Evolutionary conservation across 2,329 filamentous ascomycete species (phyloP), one percentile per base, ranked within the genome.

Genomic region (Fusarium beomiforme): DNA sequence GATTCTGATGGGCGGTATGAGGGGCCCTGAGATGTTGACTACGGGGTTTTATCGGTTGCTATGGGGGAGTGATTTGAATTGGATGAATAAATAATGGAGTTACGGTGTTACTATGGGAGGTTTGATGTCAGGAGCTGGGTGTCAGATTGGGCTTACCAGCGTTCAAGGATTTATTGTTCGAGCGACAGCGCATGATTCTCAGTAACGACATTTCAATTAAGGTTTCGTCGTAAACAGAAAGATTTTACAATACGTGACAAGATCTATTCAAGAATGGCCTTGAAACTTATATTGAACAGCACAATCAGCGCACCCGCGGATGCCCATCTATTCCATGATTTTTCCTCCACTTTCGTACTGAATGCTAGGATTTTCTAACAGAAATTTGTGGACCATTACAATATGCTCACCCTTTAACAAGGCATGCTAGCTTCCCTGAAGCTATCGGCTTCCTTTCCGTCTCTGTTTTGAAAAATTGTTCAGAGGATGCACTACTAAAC

Each of bases 1-100:
- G 80, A 82, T 41, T 76, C 76, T 26, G 78, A 75, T 21, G 79
- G 80, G 23, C 74, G 81, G 31, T 83, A 83, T 53, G 76, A 80
- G 31, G 82, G 82, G 7, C 74, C 70, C 12, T 83, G 71, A 55
- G 42, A 36, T 33, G 50, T 10, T 46, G 24, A 11, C 23, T 44
- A n/a, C 24, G 16, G 29, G 31, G 17, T 21, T 43, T 31, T n/a
- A 9, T 42, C 17, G 29, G 9, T 19, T 33, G 21, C 24, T 21
- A n/a, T 37, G 33, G 16, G 9, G 19, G 12, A 12, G 33, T 19
- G 9, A 19, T 33, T 63, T 43, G 49, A 23, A 9, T 43, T 54
- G 5, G 26, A 14, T 17, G 36, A 41, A 51, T 42, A 56, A 54
- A 54, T 31, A 56, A 21, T 36, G 73, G 74, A 76, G 71, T 73